Base-by-base conservation (phyloP, 345 rosid species). In the Triadica sebifera region DNA sequence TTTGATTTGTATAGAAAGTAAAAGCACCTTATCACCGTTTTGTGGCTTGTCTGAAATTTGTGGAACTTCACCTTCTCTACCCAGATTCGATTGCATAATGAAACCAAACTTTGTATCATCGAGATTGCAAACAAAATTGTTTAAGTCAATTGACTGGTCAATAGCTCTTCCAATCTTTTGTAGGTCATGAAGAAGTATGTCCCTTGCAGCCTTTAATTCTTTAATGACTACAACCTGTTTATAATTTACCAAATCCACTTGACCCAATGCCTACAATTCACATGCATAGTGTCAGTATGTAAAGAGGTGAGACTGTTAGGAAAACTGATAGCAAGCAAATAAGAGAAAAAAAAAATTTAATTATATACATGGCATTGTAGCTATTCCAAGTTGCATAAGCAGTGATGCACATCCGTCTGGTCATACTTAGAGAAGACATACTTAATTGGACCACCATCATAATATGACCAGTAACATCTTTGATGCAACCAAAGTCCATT, bases 11-110 rank as follows among this genome's bases (percentile, higher is more conserved):
- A 75, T 58, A 64, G 20, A 43, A 67, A 57, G 59, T 19, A 66
- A 37, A 62, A 62, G 84, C 85, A 93, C 97, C 98, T 89, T 90
- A 82, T 79, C 81, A 82, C 78, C 84, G 86, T 86, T 89, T 81
- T 78, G 88, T 82, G 84, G 89, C 83, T 81, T 88, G 87, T 86
- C 22, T 38, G 29, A 62, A 22, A 19, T 84, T 84, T 80, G 88
- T 76, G 89, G 79, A 77, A 75, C 71, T 71, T 85, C 78, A 74
- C 75, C 81, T 72, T 39, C 73, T 24, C 45, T 43, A 80, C 51
- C 81, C 69, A 82, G 60, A 74, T 82, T 87, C 50, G 68, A 82
- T 71, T 43, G 80, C 19, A 80, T 60, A 79, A 79, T 65, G 67
- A 79, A 80, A 58, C 77, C 78, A 77, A 82, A 82, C 69, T 78